Evolutionary conservation across 768 basidiomycete genomes (phyloP).

Genomic region (Russula dissimulans): DNA sequence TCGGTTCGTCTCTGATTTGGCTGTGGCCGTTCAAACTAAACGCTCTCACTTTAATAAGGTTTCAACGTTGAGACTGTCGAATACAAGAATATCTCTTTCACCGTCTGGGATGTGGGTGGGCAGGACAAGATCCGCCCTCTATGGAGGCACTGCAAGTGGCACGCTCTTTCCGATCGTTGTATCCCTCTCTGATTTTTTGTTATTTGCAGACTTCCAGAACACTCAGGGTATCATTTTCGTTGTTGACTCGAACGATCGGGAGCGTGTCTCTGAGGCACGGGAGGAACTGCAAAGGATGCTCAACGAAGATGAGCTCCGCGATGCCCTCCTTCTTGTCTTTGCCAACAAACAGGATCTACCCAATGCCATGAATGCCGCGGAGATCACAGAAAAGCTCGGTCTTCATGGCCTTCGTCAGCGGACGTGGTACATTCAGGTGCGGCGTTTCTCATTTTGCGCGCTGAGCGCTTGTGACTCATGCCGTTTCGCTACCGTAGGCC

Average conservation of each 20-base stretch:
- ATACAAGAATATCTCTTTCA: constrained; percentile 99
- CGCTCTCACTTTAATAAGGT: constrained; percentile 41
- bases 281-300: constrained; percentile 99
- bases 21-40: constrained; percentile 10
- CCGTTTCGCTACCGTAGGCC: constrained; percentile 43
- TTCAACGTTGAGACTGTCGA: constrained; percentile 99
- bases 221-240: constrained; percentile 99
- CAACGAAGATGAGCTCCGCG: constrained; percentile 98
- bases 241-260: constrained; percentile 98
- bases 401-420: constrained; percentile 95
- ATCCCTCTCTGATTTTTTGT: constrained; percentile 11
- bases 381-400: constrained; percentile 99
- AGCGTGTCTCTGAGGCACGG: constrained; percentile 97
- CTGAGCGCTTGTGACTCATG: constrained; percentile 13
- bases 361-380: constrained; percentile 98
- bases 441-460: constrained; percentile 22
- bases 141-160: constrained; percentile 95
- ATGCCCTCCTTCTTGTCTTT: constrained; percentile 96
- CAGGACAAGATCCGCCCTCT: constrained; percentile 99
- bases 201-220: constrained; percentile 91
- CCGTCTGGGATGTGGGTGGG: constrained; percentile 99
- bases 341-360: constrained; percentile 99
- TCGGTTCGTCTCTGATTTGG: constrained; percentile 53
- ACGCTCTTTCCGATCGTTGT: constrained; percentile 13
- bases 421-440: constrained; percentile 95